These are phyloP conservation scores for Aspergillus clavatus DNA, from an alignment of 2,329 filamentous ascomycete genomes.

Conservation along the genomic window DNA sequence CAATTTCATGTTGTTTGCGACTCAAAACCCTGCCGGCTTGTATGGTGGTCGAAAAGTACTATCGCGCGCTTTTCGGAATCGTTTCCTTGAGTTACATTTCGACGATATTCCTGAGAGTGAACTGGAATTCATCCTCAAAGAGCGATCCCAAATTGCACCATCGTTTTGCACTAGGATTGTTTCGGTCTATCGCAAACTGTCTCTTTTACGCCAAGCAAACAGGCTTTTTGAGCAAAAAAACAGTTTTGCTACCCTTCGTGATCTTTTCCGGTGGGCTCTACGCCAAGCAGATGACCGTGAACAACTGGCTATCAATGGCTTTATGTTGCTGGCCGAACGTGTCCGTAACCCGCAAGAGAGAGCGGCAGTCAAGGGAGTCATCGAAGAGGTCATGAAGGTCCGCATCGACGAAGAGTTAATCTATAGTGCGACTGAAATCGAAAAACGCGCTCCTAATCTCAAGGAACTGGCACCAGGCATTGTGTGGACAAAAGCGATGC, in stretches of 20 bases:
- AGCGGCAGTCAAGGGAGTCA: constrained; percentile 74
- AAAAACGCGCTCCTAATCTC: constrained; percentile 50
- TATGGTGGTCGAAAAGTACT: constrained; percentile 93
- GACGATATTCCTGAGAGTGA: constrained; percentile 97
- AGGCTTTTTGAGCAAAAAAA: constrained; percentile 95
- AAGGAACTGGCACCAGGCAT: constrained; percentile 45
- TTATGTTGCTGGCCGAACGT: constrained; percentile 91
- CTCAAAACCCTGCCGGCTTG: constrained; percentile 90
- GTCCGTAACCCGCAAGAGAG: constrained; percentile 89
- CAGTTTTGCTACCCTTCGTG: constrained; percentile 91
- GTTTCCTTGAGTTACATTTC: constrained; percentile 94
- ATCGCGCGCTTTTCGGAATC: constrained; percentile 90
- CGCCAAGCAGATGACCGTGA: constrained; percentile 79
- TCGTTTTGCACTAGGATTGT: constrained; percentile 91
- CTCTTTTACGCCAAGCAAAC: constrained; percentile 80
- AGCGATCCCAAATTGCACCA: constrained; percentile 81
- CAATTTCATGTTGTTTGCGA: constrained; percentile 97
- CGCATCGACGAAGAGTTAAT: constrained; percentile 68
- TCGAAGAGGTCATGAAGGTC: constrained; percentile 87
- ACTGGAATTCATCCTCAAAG: constrained; percentile 82
- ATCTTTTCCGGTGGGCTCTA: constrained; percentile 92
- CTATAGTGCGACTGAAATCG: constrained; percentile 60
- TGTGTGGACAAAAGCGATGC: constrained; percentile 95
- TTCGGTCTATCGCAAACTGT: constrained; percentile 87
- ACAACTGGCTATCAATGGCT: constrained; percentile 85